Base-by-base conservation (phyloP, 2,329 filamentous ascomycete species). In the Aphanoascus verrucosus region DNA sequence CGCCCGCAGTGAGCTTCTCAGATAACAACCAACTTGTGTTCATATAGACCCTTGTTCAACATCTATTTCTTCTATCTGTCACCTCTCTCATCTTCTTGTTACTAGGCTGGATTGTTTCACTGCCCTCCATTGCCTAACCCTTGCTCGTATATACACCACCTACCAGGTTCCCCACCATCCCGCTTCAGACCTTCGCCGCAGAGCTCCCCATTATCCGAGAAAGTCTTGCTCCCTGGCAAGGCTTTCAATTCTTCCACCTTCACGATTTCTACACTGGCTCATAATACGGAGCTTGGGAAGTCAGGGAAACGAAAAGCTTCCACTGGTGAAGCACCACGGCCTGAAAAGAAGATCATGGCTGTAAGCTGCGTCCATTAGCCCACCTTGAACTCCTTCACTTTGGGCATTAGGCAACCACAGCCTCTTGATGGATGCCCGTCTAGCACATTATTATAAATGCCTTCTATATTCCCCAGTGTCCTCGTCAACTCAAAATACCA, bases 261-360 rank as follows among this genome's bases (percentile, higher is more conserved):
- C 63, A 65, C 55, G 43, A 65, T 65, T 65, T 60, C 61, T 56
- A 62, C 61, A 56, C 63, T 63, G 63, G 61, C 58, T 50, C 60
- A 64, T 42, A 55, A 57, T 44, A 46, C 59, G 49, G 46, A 58
- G 43, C 42, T 53, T 40, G 41, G 54, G 55, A 58, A 55, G 49
- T 47, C 47, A 47, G 40, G 51, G 20, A 59, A 60, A 55, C 51
- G 58, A n/a, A 60, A 58, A 46, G 57, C 57, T 54, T 55, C 57
- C 48, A 34, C 28, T 53, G 55, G 47, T 35, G 57, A 67, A 63
- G 67, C 70, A 65, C 66, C 69, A 68, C 70, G 66, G 63, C 72
- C 72, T 59, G 68, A 74, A 59, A 78, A 78, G 67, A 77, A 76
- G 67, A 71, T 72, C 66, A 77, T 77, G 74, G 73, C 68, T 55